phyloP scores from a whole-genome alignment of 257 asterid genomes.

The Solanum peruvianum region DNA sequence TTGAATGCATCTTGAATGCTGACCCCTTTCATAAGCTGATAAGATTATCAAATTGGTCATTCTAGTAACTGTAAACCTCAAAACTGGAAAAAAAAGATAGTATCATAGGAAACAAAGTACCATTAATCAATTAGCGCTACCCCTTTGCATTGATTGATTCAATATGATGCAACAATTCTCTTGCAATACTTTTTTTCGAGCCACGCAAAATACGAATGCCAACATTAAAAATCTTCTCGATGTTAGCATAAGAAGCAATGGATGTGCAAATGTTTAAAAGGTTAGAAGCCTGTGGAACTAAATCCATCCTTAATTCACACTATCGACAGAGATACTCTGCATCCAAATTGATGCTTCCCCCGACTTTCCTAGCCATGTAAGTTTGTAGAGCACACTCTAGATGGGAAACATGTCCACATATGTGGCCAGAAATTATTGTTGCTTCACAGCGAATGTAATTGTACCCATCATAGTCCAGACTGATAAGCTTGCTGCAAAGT shows the following conservation, averaged over 20 bases:
- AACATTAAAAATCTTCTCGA: constrained; percentile 39
- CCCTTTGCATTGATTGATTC: constrained; percentile 53
- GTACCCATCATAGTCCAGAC: constrained; percentile 26
- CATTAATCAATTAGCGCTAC: not conserved
- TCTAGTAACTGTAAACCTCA: not conserved
- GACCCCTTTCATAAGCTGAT: not conserved
- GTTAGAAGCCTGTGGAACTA: constrained; percentile 39
- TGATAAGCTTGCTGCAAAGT: constrained; percentile 48
- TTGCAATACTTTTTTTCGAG: constrained; percentile 34
- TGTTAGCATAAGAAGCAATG: constrained; percentile 21
- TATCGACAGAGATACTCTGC: constrained; percentile 76
- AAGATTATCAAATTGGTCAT: not conserved
- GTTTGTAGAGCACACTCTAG: too few species aligned
- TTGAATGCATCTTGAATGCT: not conserved
- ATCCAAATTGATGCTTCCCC: constrained; percentile 65
- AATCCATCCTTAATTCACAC: constrained; percentile 66
- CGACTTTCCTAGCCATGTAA: too few species aligned
- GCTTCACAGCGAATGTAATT: too few species aligned
- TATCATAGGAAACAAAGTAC: not conserved
- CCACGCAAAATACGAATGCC: constrained; percentile 40
- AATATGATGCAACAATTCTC: constrained; percentile 32
- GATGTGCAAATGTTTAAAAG: constrained; percentile 37
- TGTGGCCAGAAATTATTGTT: too few species aligned
- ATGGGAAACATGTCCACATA: too few species aligned
- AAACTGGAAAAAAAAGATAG: not conserved